These are phyloP conservation scores for Pythium vanterpoolii DNA, from an alignment of 352 stramenopile species.

Conservation along the genomic window DNA sequence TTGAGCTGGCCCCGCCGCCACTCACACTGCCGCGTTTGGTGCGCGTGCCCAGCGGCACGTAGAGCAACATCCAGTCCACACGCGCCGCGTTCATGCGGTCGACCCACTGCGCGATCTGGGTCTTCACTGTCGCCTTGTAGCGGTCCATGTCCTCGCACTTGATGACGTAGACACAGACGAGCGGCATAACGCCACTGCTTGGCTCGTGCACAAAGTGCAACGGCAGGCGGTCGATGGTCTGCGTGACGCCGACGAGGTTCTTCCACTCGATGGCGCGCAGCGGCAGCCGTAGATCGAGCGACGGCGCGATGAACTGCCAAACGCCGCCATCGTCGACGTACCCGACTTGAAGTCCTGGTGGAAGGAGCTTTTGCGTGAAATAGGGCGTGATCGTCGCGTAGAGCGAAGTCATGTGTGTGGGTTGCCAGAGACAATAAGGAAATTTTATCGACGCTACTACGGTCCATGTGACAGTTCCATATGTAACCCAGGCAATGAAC, in stretches of 20 bases:
- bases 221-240: slow-evolving; percentile 61
- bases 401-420: slow-evolving; percentile 45
- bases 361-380: slow-evolving; percentile 67
- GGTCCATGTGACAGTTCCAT: too few relatives aligned
- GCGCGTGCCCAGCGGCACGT: slow-evolving; percentile 79
- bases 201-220: slow-evolving; percentile 48
- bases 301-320: slow-evolving; percentile 77
- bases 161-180: slow-evolving; percentile 73
- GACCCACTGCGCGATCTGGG: slow-evolving; percentile 53
- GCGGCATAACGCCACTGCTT: slow-evolving; percentile 23
- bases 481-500: too few relatives aligned
- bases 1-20: neutral
- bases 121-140: slow-evolving; percentile 56
- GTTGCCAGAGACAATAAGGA: too few relatives aligned
- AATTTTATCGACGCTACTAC: too few relatives aligned
- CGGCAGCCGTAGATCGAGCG: slow-evolving; percentile 57
- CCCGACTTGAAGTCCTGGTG: slow-evolving; percentile 61
- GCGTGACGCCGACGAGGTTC: slow-evolving; percentile 73
- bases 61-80: slow-evolving; percentile 79
- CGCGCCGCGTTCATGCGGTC: slow-evolving; percentile 63
- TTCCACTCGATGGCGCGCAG: slow-evolving; percentile 78
- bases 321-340: slow-evolving; percentile 71
- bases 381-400: slow-evolving; percentile 67
- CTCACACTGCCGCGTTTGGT: slow-evolving; percentile 33
- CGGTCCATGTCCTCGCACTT: slow-evolving; percentile 82